Evolutionary conservation across 495 filamentous ascomycete species (phyloP).

Genomic region (Oidiodendron maius): DNA sequence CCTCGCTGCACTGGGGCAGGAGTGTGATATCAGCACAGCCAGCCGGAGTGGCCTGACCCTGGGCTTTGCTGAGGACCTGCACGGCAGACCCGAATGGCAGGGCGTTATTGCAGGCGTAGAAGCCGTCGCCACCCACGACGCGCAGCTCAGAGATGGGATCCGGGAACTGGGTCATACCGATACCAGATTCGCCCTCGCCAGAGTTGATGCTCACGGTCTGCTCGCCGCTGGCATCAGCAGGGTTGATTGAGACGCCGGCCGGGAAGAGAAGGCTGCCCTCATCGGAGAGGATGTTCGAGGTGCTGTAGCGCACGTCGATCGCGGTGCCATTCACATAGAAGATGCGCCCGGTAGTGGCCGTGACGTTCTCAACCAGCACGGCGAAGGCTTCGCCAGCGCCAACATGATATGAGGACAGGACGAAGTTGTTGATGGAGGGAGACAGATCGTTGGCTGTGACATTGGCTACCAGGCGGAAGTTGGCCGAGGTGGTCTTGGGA

Average conservation of each 20-base stretch:
- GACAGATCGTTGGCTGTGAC: slow-evolving; percentile 21
- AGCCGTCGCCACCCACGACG: slow-evolving; percentile 19
- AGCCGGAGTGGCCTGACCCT: slow-evolving; percentile 12
- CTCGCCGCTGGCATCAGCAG: slow-evolving; percentile 14
- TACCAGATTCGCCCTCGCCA: slow-evolving; percentile 17
- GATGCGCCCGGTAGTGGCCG: slow-evolving; percentile 16
- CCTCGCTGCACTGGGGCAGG: slow-evolving; percentile 25
- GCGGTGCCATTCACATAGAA: slow-evolving; percentile 34
- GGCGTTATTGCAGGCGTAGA: slow-evolving; percentile 22
- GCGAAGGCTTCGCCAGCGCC: slow-evolving; percentile 28
- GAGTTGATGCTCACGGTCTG: slow-evolving; percentile 21
- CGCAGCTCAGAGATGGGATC: slow-evolving; percentile 13
- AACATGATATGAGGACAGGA: slow-evolving; percentile 23
- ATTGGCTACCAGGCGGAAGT: slow-evolving; percentile 27
- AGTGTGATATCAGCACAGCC: slow-evolving; percentile 22
- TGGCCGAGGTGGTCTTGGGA: slow-evolving; percentile 5
- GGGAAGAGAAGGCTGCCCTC: slow-evolving; percentile 27
- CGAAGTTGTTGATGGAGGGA: slow-evolving; percentile 21
- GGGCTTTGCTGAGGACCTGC: slow-evolving; percentile 6
- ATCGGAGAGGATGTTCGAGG: slow-evolving; percentile 26
- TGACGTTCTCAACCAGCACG: slow-evolving; percentile 15
- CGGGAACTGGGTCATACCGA: slow-evolving; percentile 13
- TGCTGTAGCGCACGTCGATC: slow-evolving; percentile 10
- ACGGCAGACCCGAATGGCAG: slow-evolving; percentile 21
- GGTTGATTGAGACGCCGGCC: slow-evolving; percentile 20